Percentiles rank a stretch among this genome's conserved stretches.
Evolutionary conservation across 2,329 filamentous ascomycete species (phyloP).

Genomic region (Annulohypoxylon truncatum): DNA sequence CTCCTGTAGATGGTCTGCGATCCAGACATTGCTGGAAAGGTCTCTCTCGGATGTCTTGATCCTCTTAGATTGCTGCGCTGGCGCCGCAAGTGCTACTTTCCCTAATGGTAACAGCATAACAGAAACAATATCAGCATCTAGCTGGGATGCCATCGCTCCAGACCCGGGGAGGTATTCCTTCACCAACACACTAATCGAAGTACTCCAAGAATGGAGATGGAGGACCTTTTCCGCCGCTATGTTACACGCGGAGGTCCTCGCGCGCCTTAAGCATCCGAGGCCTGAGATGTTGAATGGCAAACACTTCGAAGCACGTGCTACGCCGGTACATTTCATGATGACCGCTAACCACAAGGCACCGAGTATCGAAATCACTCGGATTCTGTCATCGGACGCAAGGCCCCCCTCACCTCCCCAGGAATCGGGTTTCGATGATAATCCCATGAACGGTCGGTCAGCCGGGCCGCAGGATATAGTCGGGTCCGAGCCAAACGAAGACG

Average conservation of each 20-base stretch:
- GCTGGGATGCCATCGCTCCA: slow-evolving; percentile 71
- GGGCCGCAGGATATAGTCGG: slow-evolving; percentile 46
- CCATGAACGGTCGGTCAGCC: slow-evolving; percentile 46
- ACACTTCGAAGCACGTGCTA: slow-evolving; percentile 67
- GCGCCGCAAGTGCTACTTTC: slow-evolving; percentile 69
- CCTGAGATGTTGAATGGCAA: slow-evolving; percentile 68
- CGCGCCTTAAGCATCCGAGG: slow-evolving; percentile 69
- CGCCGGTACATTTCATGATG: slow-evolving; percentile 73
- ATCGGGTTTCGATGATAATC: slow-evolving; percentile 37
- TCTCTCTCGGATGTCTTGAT: slow-evolving; percentile 69
- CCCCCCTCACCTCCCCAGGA: slow-evolving; percentile 54
- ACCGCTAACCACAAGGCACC: slow-evolving; percentile 69
- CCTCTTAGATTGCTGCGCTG: slow-evolving; percentile 69
- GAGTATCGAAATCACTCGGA: slow-evolving; percentile 66
- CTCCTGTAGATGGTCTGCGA: slow-evolving; percentile 65
- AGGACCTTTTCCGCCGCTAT: slow-evolving; percentile 69
- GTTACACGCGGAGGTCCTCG: slow-evolving; percentile 70
- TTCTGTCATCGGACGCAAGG: slow-evolving; percentile 50
- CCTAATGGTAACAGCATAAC: slow-evolving; percentile 69
- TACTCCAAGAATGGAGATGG: slow-evolving; percentile 66
- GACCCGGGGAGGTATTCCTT: slow-evolving; percentile 70
- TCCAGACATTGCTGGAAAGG: slow-evolving; percentile 68
- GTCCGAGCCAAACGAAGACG: slow-evolving; percentile 64
- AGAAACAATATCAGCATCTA: slow-evolving; percentile 71
- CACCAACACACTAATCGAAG: slow-evolving; percentile 68